Evolutionary conservation across 495 filamentous ascomycete species (phyloP), one percentile per base, ranked within the genome.

Genomic region (Pyronema omphalodes): DNA sequence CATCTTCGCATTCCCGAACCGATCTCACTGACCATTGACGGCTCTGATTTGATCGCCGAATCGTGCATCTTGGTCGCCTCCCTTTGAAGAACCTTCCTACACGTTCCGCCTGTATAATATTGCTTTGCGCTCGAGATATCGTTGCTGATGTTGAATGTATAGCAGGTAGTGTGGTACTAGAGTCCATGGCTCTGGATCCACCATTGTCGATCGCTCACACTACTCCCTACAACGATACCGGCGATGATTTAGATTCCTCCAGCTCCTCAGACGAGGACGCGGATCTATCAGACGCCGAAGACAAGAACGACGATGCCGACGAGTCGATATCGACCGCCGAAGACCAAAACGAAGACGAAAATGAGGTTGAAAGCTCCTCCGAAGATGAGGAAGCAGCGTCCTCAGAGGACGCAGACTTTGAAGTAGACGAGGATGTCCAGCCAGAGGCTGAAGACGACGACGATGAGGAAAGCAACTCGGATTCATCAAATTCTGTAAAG

Each of bases 381-480:
- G 55, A 50, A 11, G 62, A 62, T 48, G 62, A 65, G 23, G 62
- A 52, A 53, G 58, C 33, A 34, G 62, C 58, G 33, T 52, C 58
- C 55, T 65, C 62, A 3, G 62, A 65, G 44, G 62, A 65, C 35
- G 62, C 53, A 18, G 62, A 65, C 41, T 65, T 61, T 52, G 62
- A 65, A 52, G 54, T 65, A 46, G 60, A 62, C 56, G 55, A 34
- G 18, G 52, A 54, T 35, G 58, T 41, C 23, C 29, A 55, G 9
- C 59, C 56, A 19, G 59, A 58, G 14, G 52, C 56, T 37, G 57
- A 60, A 44, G 60, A 61, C 45, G 54, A 43, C 49, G 50, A 44
- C 15, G 59, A 63, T 37, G 62, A 52, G 50, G 54, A 60, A 52
- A 58, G 57, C 49, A 56, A 65, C 36, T 58, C 58, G 39, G 61